Base-by-base conservation (phyloP, 1,139 yeast species). In the Lizanozyma gosingica region DNA sequence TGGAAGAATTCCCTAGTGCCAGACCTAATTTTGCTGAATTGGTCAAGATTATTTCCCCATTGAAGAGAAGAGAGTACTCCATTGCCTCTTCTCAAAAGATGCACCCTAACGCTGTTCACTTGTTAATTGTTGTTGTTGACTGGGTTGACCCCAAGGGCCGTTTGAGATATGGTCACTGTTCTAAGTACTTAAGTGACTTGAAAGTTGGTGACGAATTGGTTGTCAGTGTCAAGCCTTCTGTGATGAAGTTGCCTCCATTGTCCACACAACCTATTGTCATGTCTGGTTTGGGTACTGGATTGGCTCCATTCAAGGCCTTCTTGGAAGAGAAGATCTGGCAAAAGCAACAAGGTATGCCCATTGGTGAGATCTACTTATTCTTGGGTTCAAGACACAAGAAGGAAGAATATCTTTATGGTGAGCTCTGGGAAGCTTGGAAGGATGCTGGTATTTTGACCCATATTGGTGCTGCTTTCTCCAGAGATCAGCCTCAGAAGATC, bases 281-380 rank as follows among this genome's bases (percentile, higher is more conserved):
- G 97, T 83, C 95, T 49, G 98, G 98, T 54, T 74, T 92, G 51
- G 98, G 98, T 65, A 92, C 98, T 43, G 98, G 98, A 47, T 76
- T 92, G 54, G 98, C 98, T 17, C 98, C 98, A 43, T 92, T 92
- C 79, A 90, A 92, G 71, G 98, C 97, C 1, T 88, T 92, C 56
- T 76, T 90, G 45, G 97, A 92, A 65, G 97, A 92, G 65, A 90
- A 88, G 70, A 77, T 84, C 54, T 87, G 94, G 90, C 97, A 92
- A 69, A 73, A 81, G 60, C 76, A 83, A 52, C 94, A 87, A 60
- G 97, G 97, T 38, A 61, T 75, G 63, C 85, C 82, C 51, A 86
- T 92, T 59, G 98, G 98, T 40, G 94, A 85, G 39, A 79, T 90
- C 44, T 90, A 78, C 68, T 70, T 92, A 54, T 92, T 78, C 70